Evolutionary conservation across 1,139 yeast species (phyloP), one percentile per base, ranked within the genome.

Genomic region (Lizanozyma gosingica): DNA sequence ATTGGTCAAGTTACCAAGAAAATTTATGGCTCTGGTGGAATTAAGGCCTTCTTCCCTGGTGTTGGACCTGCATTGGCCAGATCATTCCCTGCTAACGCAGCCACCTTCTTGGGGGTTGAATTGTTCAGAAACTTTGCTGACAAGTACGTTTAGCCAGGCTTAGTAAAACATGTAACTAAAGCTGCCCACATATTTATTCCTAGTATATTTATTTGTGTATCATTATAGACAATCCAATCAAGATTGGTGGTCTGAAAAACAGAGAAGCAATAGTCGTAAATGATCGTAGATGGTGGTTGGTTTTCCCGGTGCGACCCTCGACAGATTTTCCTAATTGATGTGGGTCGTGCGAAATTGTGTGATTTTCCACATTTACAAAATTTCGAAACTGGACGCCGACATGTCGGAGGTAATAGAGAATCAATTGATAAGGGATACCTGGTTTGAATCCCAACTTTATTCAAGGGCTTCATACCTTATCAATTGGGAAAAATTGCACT

Each of bases 1-100:
- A 80, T 88, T 57, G 62, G 68, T 6, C 76, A 77, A 48, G 87
- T 88, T 39, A 78, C 95, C 9, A 67, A 67, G 46, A 74, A 51
- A 71, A 90, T 53, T 64, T 75, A 77, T 56, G 57, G 71, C 22
- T 74, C 77, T 47, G 94, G 92, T 35, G 97, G 97, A 18, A 50
- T 88, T 50, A 83, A 80, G 59, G 96, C 94, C 0, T 92, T 92
- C 68, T 92, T 88, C 87, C 97, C 97, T 1, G 97, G 97, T 45
- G 73, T 92, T 29, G 97, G 96, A 0, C 97, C 98, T 11, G 97
- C 97, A 1, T 69, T 92, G 55, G 78, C 88, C 36, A 78, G 98
- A 60, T 83, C 95, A 18, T 90, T 92, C 84, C 97, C 97, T 2
- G 97, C 97, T 17, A 92, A 92, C 60, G 97, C 97, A 15, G 97